Base-by-base conservation (phyloP, 2,329 filamentous ascomycete species). In the Furcasterigmium sp. region DNA sequence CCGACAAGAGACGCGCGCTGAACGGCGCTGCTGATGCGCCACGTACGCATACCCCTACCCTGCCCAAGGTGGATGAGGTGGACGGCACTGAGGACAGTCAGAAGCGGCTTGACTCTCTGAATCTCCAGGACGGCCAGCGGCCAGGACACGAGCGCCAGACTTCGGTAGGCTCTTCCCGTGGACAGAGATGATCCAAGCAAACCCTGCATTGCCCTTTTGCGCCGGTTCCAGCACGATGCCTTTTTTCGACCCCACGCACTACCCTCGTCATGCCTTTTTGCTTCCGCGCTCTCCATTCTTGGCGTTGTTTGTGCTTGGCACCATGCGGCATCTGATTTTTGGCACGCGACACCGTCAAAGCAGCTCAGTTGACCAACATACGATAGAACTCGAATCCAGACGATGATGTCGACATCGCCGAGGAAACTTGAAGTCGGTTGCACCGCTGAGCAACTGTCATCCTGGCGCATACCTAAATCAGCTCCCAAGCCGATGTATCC, bases 101-200 rank as follows among this genome's bases (percentile, higher is more conserved):
- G 65, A 87, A 91, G 68, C 80, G 89, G 54, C 76, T 97, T 53
- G 89, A 96, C 65, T 91, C 89, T 41, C 74, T 97, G 55, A 90
- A 93, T 63, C 73, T 97, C 58, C 87, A 95, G 62, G 91, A 97
- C 64, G 87, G 77, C 54, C 75, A 74, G 49, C 69, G 73, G 21
- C 61, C 60, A 38, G 57, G 69, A 45, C 78, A 81, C 54, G 80
- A 84, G 59, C 75, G 78, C 52, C 76, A 83, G 61, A 73, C 67
- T 55, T 82, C 79, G 51, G 72, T 73, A 57, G 70, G 77, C 48
- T 80, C 75, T 41, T 59, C 68, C 34, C 68, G 68, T 54, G 76
- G 71, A 55, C 69, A 72, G 63, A 73, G 68, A 66, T 69, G 60
- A 70, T 62, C 11, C n/a, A 8, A 5, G 29, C 29, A 6, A 15